These are phyloP conservation scores for Arthrinium phaeospermum DNA, from an alignment of 2,329 filamentous ascomycete genomes.

Conservation along the genomic window DNA sequence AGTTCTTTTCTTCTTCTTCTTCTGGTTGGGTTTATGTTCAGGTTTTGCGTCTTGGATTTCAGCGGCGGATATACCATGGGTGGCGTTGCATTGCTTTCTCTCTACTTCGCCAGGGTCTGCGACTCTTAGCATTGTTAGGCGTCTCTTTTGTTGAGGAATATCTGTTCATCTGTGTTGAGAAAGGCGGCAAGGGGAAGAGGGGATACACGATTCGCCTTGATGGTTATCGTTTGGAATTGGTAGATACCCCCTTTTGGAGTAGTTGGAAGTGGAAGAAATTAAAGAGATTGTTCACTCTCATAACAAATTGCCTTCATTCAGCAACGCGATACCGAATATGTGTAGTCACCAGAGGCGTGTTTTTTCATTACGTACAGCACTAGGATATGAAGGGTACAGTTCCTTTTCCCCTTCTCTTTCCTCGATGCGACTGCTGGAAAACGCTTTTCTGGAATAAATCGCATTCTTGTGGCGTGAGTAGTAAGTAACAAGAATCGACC, in stretches of 20 bases:
- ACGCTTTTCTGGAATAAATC: not conserved
- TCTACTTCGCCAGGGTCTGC: conserved; percentile 26
- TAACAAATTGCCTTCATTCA: not conserved
- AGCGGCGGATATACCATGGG: conserved; percentile 26
- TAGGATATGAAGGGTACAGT: not conserved
- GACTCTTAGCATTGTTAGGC: conserved; percentile 25
- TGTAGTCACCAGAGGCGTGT: not conserved
- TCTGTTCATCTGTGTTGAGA: conserved; percentile 22
- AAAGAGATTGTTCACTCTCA: not conserved
- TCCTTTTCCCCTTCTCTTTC: not conserved
- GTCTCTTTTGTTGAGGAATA: conserved; percentile 16
- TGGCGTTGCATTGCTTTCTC: not conserved
- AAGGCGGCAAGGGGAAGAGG: not conserved
- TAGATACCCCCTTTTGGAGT: conserved; percentile 22
- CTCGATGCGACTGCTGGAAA: too few species aligned
- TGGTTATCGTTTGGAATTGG: conserved; percentile 25
- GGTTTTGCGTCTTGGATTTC: not conserved
- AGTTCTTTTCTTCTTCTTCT: not conserved
- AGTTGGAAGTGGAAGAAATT: conserved; percentile 4
- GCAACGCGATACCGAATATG: too few species aligned
- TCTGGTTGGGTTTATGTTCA: too few species aligned
- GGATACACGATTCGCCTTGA: conserved; percentile 28
- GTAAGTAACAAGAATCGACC: conserved; percentile 23
- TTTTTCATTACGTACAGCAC: not conserved
- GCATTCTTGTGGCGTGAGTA: conserved; percentile 1